A percentile compares a stretch with the other conserved stretches of the same genome.
Conservation (phyloP, 768 basidiomycete species). For the Boletus sp. region DNA sequence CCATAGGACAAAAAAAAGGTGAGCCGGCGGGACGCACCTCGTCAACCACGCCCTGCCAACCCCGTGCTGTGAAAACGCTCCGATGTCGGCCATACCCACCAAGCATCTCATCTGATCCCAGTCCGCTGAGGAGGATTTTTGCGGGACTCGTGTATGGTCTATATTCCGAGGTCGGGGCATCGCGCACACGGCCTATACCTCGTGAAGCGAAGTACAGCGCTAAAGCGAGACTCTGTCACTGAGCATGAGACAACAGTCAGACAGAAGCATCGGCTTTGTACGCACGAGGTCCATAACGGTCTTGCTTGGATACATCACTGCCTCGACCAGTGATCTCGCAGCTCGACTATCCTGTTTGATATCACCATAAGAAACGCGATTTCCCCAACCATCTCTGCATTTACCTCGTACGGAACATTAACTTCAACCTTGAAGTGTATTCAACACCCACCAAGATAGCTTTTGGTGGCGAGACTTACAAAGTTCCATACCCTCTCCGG, state of each 20-base stretch:
- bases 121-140: slow-evolving; percentile 80
- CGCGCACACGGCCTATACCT: slow-evolving; percentile 60
- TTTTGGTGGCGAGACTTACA: slow-evolving; percentile 40
- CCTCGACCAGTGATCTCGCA: slow-evolving; percentile 53
- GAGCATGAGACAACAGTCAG: slow-evolving; percentile 1
- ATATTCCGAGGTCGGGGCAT: slow-evolving; percentile 30
- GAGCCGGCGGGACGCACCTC: slow-evolving; percentile 51
- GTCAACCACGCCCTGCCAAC: slow-evolving; percentile 75
- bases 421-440: slow-evolving; percentile 64
- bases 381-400: slow-evolving; percentile 1
- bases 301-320: slow-evolving; percentile 71
- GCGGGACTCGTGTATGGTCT: slow-evolving; percentile 67
- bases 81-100: slow-evolving; percentile 93
- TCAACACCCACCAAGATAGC: not conserved
- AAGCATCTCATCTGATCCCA: slow-evolving; percentile 93
- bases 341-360: slow-evolving; percentile 59
- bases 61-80: slow-evolving; percentile 58
- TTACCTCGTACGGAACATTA: slow-evolving; percentile 76
- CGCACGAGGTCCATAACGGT: slow-evolving; percentile 91
- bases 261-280: not conserved
- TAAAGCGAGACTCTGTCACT: slow-evolving; percentile 75
- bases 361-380: slow-evolving; percentile 3
- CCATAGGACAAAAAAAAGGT: not conserved
- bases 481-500: slow-evolving; percentile 88
- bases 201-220: slow-evolving; percentile 93